phyloP scores from a whole-genome alignment of 164 flowering plant genomes.

The Chimonanthus praecox region DNA sequence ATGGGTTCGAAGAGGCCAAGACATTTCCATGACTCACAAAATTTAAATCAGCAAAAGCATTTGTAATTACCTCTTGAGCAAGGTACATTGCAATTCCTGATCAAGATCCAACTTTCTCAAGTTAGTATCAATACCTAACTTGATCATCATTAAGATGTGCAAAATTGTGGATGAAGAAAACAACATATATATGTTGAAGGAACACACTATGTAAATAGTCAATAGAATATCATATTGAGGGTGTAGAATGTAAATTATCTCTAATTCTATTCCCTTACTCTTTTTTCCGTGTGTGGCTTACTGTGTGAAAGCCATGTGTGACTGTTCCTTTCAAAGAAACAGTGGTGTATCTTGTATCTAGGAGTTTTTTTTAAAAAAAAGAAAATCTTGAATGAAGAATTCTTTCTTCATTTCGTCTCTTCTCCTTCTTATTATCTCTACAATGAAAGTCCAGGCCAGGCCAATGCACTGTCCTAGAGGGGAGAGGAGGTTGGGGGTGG shows the following conservation, averaged over 20 bases:
- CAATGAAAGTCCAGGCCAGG: too few relatives aligned
- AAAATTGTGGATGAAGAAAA: not conserved
- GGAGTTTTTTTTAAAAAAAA: not conserved
- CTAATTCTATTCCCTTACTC: not conserved
- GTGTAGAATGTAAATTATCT: too few relatives aligned
- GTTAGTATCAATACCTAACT: not conserved
- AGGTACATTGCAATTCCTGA: slow-evolving; percentile 63
- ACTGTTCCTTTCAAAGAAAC: not conserved
- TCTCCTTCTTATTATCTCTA: too few relatives aligned
- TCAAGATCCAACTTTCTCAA: slow-evolving; percentile 9
- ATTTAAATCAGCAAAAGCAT: slow-evolving; percentile 50
- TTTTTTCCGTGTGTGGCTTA: not conserved
- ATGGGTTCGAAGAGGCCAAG: slow-evolving; percentile 9
- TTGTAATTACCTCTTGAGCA: slow-evolving; percentile 47
- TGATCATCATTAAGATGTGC: not conserved
- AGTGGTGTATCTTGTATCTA: not conserved
- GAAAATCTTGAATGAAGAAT: not conserved
- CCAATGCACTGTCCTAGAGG: too few relatives aligned
- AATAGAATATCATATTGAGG: not conserved
- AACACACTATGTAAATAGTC: not conserved
- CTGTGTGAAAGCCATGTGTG: not conserved
- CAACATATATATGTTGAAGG: not conserved
- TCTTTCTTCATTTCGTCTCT: not conserved
- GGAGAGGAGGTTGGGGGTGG: too few relatives aligned
- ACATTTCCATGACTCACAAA: slow-evolving; percentile 14